Percentiles rank a stretch among this genome's conserved stretches.
Conservation (phyloP, 306 rosid species). For the Abrus precatorius region DNA sequence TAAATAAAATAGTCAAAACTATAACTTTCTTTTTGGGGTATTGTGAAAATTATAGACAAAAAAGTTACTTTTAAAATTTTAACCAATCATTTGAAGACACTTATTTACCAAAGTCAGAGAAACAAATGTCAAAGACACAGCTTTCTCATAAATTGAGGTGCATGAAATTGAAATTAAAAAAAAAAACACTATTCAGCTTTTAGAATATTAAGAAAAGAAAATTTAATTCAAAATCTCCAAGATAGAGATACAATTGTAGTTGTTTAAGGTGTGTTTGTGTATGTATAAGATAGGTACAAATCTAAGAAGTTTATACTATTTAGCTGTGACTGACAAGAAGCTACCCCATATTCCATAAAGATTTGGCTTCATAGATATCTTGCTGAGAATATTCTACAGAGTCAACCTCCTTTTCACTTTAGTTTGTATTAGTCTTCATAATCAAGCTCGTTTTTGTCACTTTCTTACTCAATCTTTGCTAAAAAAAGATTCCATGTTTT, state of each 20-base stretch:
- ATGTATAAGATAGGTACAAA: too few species aligned
- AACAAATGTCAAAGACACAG: background rate
- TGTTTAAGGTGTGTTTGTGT: background rate
- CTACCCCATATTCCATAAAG: background rate
- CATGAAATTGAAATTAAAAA: background rate
- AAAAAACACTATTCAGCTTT: background rate
- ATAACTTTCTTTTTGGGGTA: too few species aligned
- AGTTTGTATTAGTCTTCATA: background rate
- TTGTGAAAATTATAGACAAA: too few species aligned
- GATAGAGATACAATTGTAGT: background rate
- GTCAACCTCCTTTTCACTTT: slow-evolving; percentile 16
- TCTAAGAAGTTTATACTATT: background rate
- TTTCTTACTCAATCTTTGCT: background rate
- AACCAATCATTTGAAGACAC: too few species aligned
- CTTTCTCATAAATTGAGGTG: background rate
- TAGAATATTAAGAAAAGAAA: background rate
- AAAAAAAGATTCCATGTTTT: background rate
- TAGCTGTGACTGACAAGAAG: background rate
- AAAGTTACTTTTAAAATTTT: too few species aligned
- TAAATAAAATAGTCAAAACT: too few species aligned
- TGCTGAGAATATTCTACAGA: background rate
- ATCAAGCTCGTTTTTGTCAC: background rate
- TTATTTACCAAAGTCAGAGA: too few species aligned
- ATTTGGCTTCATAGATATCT: slow-evolving; percentile 16
- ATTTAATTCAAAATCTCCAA: background rate